Evolutionary conservation across 257 asterid genomes (phyloP), one percentile per base, ranked within the genome.

Genomic region (Primulina huaijiensis): DNA sequence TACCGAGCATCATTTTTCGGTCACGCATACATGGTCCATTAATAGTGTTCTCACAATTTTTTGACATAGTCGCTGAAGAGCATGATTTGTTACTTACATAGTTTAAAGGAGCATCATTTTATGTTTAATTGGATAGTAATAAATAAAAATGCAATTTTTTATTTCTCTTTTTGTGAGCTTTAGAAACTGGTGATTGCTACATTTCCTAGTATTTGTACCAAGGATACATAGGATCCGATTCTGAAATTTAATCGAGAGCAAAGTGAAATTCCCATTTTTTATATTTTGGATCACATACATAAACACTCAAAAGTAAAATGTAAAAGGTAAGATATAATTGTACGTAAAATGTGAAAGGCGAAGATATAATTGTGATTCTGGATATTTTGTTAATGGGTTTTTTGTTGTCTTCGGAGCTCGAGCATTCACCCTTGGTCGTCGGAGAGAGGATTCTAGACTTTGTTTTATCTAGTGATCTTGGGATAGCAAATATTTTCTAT

Each of bases 1-100:
- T 80, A 72, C 46, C 65, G 79, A 76, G 71, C 59, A 78, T 71
- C 80, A 74, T 64, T 82, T 74, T 60, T 74, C 78, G 89, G 84
- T 79, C 75, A 69, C 68, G 69, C 60, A 37, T 59, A 69, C 65
- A 57, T 37, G 64, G 53, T 64, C 43, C 6, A 72, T 55, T 67
- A 79, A 73, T 72, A 73, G 70, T 58, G 61, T 65, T 71, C 73
- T 64, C 73, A 40, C 56, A 59, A 66, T 76, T 74, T 72, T 72
- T 75, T 72, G 78, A 70, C 60, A 64, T 70, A 73, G 74, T 60
- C 77, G 68, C 72, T 62, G 70, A 74, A 68, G 72, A 71, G 73
- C 76, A 77, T 63, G 80, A 74, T 71, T 82, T 74, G 58, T 67
- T 53, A 68, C 77, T 64, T 61, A 53, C 71, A 61, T 76, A 46